These are phyloP conservation scores for Microdochium bolleyi DNA, from an alignment of 2,329 filamentous ascomycete species.

Conservation along the genomic window DNA sequence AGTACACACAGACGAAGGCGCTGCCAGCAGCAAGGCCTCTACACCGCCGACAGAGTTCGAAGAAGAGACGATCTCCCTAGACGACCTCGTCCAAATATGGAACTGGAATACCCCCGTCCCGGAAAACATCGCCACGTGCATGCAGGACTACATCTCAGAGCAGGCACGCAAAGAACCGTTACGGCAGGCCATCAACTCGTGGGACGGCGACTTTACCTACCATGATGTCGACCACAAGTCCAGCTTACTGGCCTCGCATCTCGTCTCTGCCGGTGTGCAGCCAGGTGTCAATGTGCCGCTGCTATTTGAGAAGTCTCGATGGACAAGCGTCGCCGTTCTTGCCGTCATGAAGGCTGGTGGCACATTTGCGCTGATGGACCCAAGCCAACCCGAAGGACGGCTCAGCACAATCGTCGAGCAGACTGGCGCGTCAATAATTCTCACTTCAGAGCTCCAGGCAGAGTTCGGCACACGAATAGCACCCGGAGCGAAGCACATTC, in stretches of 20 bases:
- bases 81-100: constrained; percentile 36
- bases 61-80: constrained; percentile 15
- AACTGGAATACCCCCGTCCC: constrained; percentile 35
- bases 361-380: constrained; percentile 37
- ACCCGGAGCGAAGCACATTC: constrained; percentile 20
- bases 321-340: constrained; percentile 35
- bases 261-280: constrained; percentile 25
- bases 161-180: constrained; percentile 26
- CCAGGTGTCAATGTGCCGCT: constrained; percentile 35
- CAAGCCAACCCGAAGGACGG: constrained; percentile 35
- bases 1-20: background rate
- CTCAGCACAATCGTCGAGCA: constrained; percentile 35
- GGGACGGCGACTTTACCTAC: constrained; percentile 41
- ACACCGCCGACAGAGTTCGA: constrained; percentile 17
- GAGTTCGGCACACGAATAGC: constrained; percentile 27
- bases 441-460: constrained; percentile 31
- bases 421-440: constrained; percentile 26
- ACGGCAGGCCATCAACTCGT: constrained; percentile 37
- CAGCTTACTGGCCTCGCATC: constrained; percentile 28
- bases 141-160: constrained; percentile 37
- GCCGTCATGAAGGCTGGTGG: constrained; percentile 41
- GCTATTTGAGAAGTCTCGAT: constrained; percentile 41
- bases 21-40: background rate
- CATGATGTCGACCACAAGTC: constrained; percentile 33
- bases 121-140: constrained; percentile 28